These are phyloP conservation scores for Schizosaccharomyces cryophilus DNA, from an alignment of 805 yeast genomes.

Conservation along the genomic window DNA sequence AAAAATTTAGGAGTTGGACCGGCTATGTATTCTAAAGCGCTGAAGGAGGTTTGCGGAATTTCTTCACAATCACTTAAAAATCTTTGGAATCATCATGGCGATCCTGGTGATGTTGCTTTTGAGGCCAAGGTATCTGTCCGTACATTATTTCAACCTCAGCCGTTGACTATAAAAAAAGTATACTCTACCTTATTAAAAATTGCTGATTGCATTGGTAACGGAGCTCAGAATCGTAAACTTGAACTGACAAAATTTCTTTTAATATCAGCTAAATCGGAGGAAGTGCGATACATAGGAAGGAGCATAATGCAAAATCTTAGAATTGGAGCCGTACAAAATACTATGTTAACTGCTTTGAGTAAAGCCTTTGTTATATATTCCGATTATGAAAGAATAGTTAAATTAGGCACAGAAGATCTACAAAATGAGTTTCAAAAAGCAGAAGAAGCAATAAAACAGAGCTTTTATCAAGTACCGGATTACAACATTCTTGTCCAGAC, in stretches of 20 bases:
- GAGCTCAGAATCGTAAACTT: slow-evolving; percentile 8
- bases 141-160: slow-evolving; percentile 8
- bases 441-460: slow-evolving; percentile 7
- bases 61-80: slow-evolving; percentile 5
- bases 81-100: slow-evolving; percentile 8
- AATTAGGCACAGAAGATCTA: neutral
- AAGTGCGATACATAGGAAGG: slow-evolving; percentile 10
- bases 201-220: slow-evolving; percentile 7
- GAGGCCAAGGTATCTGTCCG: slow-evolving; percentile 9
- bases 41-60: slow-evolving; percentile 8
- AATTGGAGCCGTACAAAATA: slow-evolving; percentile 10
- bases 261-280: slow-evolving; percentile 9
- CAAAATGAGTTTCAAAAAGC: slow-evolving; percentile 4
- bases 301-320: slow-evolving; percentile 9
- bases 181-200: slow-evolving; percentile 8
- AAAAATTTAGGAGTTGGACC: slow-evolving; percentile 10
- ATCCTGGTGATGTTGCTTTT: slow-evolving; percentile 11
- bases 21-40: slow-evolving; percentile 6
- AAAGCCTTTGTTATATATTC: slow-evolving; percentile 7
- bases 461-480: slow-evolving; percentile 10
- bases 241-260: slow-evolving; percentile 7
- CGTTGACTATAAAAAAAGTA: slow-evolving; percentile 6
- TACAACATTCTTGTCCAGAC: slow-evolving; percentile 7
- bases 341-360: slow-evolving; percentile 10
- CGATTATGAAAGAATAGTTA: neutral